phyloP scores from a whole-genome alignment of 2,329 filamentous ascomycete species.

The Neofusicoccum laricinum region DNA sequence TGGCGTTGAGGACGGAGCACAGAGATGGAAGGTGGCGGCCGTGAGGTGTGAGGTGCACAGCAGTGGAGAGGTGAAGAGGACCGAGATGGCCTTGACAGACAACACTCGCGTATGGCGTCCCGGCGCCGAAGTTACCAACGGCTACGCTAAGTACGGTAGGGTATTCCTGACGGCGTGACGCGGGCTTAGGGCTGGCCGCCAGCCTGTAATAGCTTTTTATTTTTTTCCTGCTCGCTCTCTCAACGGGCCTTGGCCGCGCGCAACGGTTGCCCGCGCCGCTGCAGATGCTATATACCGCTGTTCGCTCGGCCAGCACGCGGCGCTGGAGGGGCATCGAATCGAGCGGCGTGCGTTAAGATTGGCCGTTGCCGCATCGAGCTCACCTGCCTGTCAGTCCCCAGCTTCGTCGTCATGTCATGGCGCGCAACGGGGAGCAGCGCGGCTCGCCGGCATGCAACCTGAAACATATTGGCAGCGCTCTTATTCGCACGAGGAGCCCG shows the following conservation, averaged over 20 bases:
- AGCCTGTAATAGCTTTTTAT: not conserved
- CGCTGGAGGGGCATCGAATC: not conserved
- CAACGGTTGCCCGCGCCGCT: not conserved
- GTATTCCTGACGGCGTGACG: not conserved
- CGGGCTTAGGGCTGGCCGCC: not conserved
- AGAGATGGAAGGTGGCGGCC: slow-evolving; percentile 13
- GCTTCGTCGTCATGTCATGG: slow-evolving; percentile 6
- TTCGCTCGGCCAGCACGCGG: too few species aligned
- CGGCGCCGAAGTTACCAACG: slow-evolving; percentile 4
- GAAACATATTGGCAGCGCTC: slow-evolving; percentile 12
- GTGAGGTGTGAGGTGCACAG: slow-evolving; percentile 2
- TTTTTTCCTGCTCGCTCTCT: not conserved
- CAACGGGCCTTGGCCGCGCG: not conserved
- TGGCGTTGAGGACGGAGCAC: slow-evolving; percentile 3
- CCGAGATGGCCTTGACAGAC: not conserved
- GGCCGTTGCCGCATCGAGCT: not conserved
- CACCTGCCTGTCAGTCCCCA: not conserved
- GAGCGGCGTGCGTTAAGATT: not conserved
- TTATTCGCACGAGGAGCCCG: slow-evolving; percentile 14
- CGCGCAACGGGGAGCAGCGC: not conserved
- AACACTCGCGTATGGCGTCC: not conserved
- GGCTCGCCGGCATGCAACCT: slow-evolving; percentile 6
- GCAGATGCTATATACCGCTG: not conserved
- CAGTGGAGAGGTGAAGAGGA: not conserved
- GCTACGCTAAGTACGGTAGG: not conserved